These are phyloP conservation scores for Phytopythium chamaehyphon DNA, from an alignment of 352 stramenopile species.

Conservation along the genomic window DNA sequence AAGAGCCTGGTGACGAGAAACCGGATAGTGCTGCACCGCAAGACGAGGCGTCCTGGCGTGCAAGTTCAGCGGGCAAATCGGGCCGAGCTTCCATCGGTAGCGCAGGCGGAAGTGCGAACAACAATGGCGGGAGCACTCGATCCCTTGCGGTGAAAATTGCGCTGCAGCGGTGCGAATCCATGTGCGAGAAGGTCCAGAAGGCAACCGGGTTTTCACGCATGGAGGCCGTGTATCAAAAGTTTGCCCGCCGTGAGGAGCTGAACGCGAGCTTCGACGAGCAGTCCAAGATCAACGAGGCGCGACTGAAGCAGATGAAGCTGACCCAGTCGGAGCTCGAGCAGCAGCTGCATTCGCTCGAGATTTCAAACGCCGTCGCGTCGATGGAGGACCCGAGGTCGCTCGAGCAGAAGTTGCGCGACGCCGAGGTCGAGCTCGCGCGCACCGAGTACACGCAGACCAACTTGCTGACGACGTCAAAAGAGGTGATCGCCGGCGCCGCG, in stretches of 20 bases:
- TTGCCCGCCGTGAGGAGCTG: constrained; percentile 69
- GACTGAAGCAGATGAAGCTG: constrained; percentile 78
- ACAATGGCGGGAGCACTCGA: constrained; percentile 24
- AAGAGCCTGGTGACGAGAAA: constrained; percentile 9
- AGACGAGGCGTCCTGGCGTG: constrained; percentile 3
- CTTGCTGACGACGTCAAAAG: constrained; percentile 70
- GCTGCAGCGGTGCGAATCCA: constrained; percentile 74
- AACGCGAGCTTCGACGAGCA: constrained; percentile 82
- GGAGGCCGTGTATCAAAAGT: constrained; percentile 76
- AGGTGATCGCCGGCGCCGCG: constrained; percentile 60
- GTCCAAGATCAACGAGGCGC: constrained; percentile 71
- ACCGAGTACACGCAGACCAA: constrained; percentile 61
- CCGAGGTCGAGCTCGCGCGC: constrained; percentile 62
- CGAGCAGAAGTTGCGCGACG: constrained; percentile 66
- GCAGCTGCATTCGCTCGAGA: constrained; percentile 59
- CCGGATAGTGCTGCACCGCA: constrained; percentile 16
- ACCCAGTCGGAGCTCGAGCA: constrained; percentile 67
- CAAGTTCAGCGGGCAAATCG: background rate
- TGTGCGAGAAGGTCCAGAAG: constrained; percentile 83
- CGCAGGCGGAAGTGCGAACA: background rate
- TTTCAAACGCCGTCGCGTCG: constrained; percentile 43
- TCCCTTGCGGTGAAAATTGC: constrained; percentile 69
- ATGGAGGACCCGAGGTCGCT: constrained; percentile 64
- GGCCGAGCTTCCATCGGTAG: background rate
- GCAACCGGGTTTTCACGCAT: constrained; percentile 77